A percentile compares a stretch with the other conserved stretches of the same genome.
These are phyloP conservation scores for Blumeria graminis DNA, from an alignment of 2,329 filamentous ascomycete species.

Conservation along the genomic window DNA sequence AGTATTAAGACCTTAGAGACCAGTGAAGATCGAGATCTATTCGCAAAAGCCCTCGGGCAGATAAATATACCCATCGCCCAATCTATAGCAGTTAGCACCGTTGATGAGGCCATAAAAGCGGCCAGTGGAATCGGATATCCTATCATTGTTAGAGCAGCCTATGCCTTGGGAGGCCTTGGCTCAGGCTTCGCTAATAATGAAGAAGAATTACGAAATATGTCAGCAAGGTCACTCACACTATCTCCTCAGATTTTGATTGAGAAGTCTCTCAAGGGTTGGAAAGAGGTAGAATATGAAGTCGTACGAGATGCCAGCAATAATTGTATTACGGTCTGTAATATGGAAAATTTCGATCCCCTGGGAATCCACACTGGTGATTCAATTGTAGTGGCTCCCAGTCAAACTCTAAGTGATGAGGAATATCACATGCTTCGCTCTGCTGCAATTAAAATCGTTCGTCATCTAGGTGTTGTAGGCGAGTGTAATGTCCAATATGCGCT, in stretches of 20 bases:
- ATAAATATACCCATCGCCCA: slow-evolving; percentile 95
- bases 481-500: slow-evolving; percentile 97
- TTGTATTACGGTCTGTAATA: slow-evolving; percentile 97
- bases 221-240: slow-evolving; percentile 73
- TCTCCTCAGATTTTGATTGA: slow-evolving; percentile 94
- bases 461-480: slow-evolving; percentile 90
- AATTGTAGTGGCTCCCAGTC: slow-evolving; percentile 89
- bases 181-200: slow-evolving; percentile 88
- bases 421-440: slow-evolving; percentile 98
- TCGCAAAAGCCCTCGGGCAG: slow-evolving; percentile 84
- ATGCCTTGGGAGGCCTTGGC: slow-evolving; percentile 83
- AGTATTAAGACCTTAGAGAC: slow-evolving; percentile 85
- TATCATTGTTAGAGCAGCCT: slow-evolving; percentile 92
- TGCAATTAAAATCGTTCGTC: slow-evolving; percentile 93
- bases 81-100: slow-evolving; percentile 73
- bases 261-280: slow-evolving; percentile 98
- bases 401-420: slow-evolving; percentile 93
- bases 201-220: slow-evolving; percentile 83
- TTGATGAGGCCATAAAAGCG: slow-evolving; percentile 79
- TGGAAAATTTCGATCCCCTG: slow-evolving; percentile 96
- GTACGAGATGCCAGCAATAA: slow-evolving; percentile 94
- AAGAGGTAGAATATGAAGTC: slow-evolving; percentile 96
- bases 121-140: slow-evolving; percentile 79
- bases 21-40: slow-evolving; percentile 86
- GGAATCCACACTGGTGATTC: slow-evolving; percentile 97